Evolutionary conservation across 495 filamentous ascomycete species (phyloP), one percentile per base, ranked within the genome.

Genomic region (Geoglossum glabrum): DNA sequence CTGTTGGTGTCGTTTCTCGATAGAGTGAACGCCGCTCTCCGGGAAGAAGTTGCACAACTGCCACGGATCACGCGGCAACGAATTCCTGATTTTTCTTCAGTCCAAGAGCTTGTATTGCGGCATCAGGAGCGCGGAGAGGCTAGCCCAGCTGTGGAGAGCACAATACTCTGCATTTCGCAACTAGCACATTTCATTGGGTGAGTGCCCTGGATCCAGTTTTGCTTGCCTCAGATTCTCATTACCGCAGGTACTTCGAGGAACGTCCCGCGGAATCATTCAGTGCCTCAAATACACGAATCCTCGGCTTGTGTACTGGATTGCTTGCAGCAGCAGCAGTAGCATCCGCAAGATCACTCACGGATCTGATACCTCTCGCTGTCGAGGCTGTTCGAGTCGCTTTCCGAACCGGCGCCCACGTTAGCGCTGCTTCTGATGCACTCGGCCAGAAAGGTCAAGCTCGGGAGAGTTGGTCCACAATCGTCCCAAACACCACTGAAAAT

Each of bases 161-260:
- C 57, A 4, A 43, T 61, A 4, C 13, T 55, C 23, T 61, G 60
- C 25, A 31, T 61, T 46, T 26, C 60, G 19, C 60, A 61, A 40
- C 57, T 61, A 3, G 45, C 57, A 13, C 60, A 61, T 45, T 61
- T 61, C 23, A 61, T 61, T 31, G 60, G 57, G 60, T 61, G 38
- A 60, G 58, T 60, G 10, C 1, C 45, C 17, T 23, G 1, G 1
- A 19, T 21, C 19, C 27, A 6, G 6, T 1, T 11, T n/a, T 15
- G 5, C 30, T 58, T 26, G 3, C 40, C n/a, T 17, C 40, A 45
- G 38, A n/a, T 28, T 31, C 57, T 59, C 25, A 59, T 36, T 1
- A 51, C 19, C 3, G 6, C 19, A 59, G 57, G 17, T 59, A 54
- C 25, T 59, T 59, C 23, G 57, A 59, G 31, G 57, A 59, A 17